These are phyloP conservation scores for Anthracocystis panici-leucophaei DNA, from an alignment of 1,284 basidiomycete species.

Conservation along the genomic window DNA sequence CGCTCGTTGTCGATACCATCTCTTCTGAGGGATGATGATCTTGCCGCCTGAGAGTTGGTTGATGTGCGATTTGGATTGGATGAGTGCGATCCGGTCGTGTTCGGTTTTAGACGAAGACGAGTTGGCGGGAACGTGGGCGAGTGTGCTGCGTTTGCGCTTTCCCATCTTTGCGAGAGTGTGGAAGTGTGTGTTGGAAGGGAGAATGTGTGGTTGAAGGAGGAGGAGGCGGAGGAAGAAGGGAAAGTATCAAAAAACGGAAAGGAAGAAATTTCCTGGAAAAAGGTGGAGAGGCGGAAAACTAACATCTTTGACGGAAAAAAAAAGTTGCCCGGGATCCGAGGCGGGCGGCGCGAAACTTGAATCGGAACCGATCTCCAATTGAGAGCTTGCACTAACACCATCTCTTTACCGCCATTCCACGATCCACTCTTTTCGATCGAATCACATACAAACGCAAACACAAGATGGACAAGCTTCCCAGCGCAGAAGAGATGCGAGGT, in stretches of 20 bases:
- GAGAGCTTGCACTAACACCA: background rate
- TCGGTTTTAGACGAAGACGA: constrained; percentile 31
- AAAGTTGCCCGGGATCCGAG: background rate
- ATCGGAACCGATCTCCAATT: constrained; percentile 14
- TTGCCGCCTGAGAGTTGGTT: constrained; percentile 55
- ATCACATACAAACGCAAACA: background rate
- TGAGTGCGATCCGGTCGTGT: constrained; percentile 37
- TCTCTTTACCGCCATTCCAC: background rate
- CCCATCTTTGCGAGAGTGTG: constrained; percentile 22
- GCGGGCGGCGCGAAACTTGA: background rate
- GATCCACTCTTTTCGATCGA: background rate
- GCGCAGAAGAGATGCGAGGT: constrained; percentile 55
- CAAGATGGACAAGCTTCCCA: constrained; percentile 55
- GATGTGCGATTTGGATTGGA: constrained; percentile 54
- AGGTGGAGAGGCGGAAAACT: constrained; percentile 2
- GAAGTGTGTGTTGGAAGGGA: too few relatives aligned
- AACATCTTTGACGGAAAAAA: background rate
- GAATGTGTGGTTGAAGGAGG: background rate
- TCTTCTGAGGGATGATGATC: constrained; percentile 77
- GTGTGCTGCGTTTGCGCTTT: constrained; percentile 34
- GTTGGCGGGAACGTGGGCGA: constrained; percentile 32
- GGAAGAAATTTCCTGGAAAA: constrained; percentile 4
- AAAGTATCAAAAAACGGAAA: too few relatives aligned
- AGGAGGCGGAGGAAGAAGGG: background rate
- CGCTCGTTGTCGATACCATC: constrained; percentile 94